Evolutionary conservation across 352 stramenopile genomes (phyloP), one percentile per base, ranked within the genome.

Genomic region (Globisporangium solare): DNA sequence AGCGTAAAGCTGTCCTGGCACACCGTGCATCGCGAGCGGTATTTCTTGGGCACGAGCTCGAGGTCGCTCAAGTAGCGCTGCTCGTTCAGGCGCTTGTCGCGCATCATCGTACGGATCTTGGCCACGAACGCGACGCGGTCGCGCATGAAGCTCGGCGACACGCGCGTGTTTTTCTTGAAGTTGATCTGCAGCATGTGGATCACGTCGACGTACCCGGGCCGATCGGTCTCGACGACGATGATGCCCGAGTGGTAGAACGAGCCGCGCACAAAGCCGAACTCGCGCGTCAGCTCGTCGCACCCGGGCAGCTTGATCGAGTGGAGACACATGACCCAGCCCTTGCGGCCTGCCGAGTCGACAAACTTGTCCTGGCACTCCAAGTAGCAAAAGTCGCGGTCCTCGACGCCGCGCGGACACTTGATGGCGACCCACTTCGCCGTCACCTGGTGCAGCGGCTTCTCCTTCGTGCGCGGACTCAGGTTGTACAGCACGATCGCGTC

Each of bases 281-380:
- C 76, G n/a, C 74, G 63, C 56, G 75, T 83, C 14, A 95, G 61
- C 11, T 92, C 81, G 50, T 92, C 78, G 58, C 75, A 88, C 7
- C 79, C 81, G 1, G 73, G 73, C 47, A 89, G 49, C 37, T 79
- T 79, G 55, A 89, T 65, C 37, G 76, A 87, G 56, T 84, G 74
- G 43, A 87, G 59, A n/a, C 62, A 70, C 12, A 74, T 50, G 18
- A 84, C 79, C 73, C 74, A 89, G 11, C 79, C 79, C 1, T 72
- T 54, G n/a, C 76, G 60, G 17, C 85, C 85, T 31, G 66, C 55
- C 1, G 72, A 58, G 51, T 93, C 83, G 4, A 61, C 74, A 58
- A 94, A 92, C 53, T 94, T 82, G 46, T 94, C 90, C 42, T 92
- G 84, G 56, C 79, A 92, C 68, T 94, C 83, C 35, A 94, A 66